Percentiles rank a stretch among this genome's conserved stretches.
Evolutionary conservation across 2,329 filamentous ascomycete species (phyloP).

Genomic region (Verticillium albo-atrum): DNA sequence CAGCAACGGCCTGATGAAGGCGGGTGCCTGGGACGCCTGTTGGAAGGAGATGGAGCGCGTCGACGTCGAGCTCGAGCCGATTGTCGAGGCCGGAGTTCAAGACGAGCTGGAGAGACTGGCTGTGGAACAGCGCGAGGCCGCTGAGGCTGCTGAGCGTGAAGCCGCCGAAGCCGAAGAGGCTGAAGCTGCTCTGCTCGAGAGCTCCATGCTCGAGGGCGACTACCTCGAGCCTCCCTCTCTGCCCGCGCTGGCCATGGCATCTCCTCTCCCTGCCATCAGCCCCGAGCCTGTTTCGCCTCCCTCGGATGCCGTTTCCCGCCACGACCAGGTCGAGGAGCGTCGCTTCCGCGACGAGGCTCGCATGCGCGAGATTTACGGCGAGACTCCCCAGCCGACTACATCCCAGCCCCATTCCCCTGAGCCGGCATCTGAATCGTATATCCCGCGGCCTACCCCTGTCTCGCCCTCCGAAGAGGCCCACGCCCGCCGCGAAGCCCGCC

Average conservation of each 20-base stretch:
- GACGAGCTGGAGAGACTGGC: slow-evolving; percentile 56
- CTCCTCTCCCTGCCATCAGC: not conserved
- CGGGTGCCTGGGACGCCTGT: slow-evolving; percentile 86
- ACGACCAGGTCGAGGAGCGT: slow-evolving; percentile 25
- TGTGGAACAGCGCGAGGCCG: slow-evolving; percentile 32
- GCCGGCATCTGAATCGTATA: not conserved
- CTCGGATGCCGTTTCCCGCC: slow-evolving; percentile 8
- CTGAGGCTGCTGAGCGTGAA: slow-evolving; percentile 9
- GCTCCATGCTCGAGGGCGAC: not conserved
- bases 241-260: not conserved
- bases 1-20: slow-evolving; percentile 88
- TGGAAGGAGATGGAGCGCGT: slow-evolving; percentile 99
- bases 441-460: slow-evolving; percentile 7
- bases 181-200: not conserved
- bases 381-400: slow-evolving; percentile 14
- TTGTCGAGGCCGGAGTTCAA: slow-evolving; percentile 53
- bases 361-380: slow-evolving; percentile 49
- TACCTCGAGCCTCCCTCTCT: not conserved
- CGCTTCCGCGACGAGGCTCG: slow-evolving; percentile 43
- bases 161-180: not conserved
- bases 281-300: slow-evolving; percentile 1
- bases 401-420: slow-evolving; percentile 7
- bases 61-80: slow-evolving; percentile 83
- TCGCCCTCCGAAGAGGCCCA: slow-evolving; percentile 21
- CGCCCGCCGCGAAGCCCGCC: slow-evolving; percentile 24